Conservation (phyloP, 2,329 filamentous ascomycete species). For the Aspergillus novoparasiticus region DNA sequence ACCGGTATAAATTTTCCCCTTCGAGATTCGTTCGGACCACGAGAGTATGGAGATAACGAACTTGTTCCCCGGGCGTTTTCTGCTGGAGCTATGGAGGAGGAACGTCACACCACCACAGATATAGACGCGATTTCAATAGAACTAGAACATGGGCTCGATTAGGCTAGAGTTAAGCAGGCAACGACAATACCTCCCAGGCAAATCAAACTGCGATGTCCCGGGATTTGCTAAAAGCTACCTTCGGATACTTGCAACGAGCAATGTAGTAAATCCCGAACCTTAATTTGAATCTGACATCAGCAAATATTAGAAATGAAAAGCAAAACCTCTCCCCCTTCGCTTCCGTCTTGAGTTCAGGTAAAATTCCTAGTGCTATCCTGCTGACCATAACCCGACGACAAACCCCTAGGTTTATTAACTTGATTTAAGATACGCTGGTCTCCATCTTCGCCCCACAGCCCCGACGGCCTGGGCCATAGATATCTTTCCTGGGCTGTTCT, state of each 20-base stretch:
- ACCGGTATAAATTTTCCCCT: slow-evolving; percentile 49
- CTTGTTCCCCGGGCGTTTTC: slow-evolving; percentile 19
- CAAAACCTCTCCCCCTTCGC: background rate
- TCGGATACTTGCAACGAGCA: background rate
- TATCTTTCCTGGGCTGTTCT: background rate
- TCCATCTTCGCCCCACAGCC: too few species aligned
- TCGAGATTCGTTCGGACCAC: slow-evolving; percentile 26
- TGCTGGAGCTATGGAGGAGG: slow-evolving; percentile 13
- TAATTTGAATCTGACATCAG: background rate
- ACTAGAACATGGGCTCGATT: background rate
- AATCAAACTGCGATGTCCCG: too few species aligned
- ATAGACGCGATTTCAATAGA: background rate
- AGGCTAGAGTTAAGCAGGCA: background rate
- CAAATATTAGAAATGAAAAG: background rate
- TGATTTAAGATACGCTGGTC: background rate
- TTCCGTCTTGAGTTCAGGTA: background rate
- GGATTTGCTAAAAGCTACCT: background rate
- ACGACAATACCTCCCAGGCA: background rate
- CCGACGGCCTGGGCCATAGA: background rate
- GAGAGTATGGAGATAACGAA: slow-evolving; percentile 22
- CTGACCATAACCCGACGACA: background rate
- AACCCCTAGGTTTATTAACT: background rate
- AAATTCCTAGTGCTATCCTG: background rate
- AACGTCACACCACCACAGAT: background rate
- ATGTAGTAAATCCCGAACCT: background rate